phyloP scores from a whole-genome alignment of 2,329 filamentous ascomycete genomes.

The Dactylellina cionopaga region DNA sequence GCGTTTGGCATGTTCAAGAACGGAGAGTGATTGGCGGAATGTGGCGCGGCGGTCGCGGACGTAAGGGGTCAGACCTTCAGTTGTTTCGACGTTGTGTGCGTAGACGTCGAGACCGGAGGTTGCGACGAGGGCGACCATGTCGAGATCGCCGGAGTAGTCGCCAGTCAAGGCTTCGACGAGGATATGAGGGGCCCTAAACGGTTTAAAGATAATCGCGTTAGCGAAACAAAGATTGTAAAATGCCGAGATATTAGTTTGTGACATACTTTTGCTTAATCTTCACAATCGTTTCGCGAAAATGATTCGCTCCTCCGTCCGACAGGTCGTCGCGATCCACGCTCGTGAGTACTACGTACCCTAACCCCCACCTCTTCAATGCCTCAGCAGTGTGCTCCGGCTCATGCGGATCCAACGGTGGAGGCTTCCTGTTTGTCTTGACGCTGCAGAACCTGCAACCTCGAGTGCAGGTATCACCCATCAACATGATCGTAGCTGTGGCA shows the following conservation, averaged over 20 bases:
- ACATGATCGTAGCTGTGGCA: constrained; percentile 97
- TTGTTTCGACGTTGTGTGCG: constrained; percentile 96
- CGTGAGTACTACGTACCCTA: constrained; percentile 95
- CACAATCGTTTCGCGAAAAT: constrained; percentile 93
- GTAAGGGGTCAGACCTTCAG: constrained; percentile 86
- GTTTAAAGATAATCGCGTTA: constrained; percentile 60
- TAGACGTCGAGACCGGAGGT: constrained; percentile 92
- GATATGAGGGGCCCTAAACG: constrained; percentile 70
- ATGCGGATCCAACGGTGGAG: constrained; percentile 87
- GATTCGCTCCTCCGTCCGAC: constrained; percentile 83
- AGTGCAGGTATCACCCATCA: constrained; percentile 99
- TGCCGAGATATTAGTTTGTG: constrained; percentile 20
- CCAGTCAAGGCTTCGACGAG: constrained; percentile 87
- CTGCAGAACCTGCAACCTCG: constrained; percentile 96
- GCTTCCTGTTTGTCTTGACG: constrained; percentile 84
- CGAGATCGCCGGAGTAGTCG: constrained; percentile 84
- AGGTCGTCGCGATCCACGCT: constrained; percentile 94
- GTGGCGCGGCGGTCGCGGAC: constrained; percentile 90
- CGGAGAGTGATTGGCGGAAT: constrained; percentile 83
- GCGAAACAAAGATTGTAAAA: constrained; percentile 57
- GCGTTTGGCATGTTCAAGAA: constrained; percentile 83
- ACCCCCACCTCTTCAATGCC: constrained; percentile 87
- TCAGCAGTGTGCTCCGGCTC: constrained; percentile 97
- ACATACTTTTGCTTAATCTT: constrained; percentile 82
- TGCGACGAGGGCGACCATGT: constrained; percentile 87